A percentile compares a stretch with the other conserved stretches of the same genome.
Evolutionary conservation across 371 early-diverging fungal genomes (phyloP).

Genomic region (Circinella minor): DNA sequence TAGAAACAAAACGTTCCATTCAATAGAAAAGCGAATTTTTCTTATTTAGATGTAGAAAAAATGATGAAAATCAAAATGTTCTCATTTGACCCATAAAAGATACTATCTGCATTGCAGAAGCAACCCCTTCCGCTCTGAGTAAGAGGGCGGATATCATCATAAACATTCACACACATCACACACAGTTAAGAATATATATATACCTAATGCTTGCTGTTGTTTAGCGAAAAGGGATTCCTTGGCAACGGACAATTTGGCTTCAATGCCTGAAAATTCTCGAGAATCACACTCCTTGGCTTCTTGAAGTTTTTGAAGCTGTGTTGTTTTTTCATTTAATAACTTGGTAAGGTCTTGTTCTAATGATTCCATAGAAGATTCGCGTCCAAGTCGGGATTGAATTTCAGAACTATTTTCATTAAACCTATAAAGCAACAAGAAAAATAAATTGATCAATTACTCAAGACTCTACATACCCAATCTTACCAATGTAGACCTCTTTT

Average conservation of each 20-base stretch:
- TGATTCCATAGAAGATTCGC: conserved; percentile 29
- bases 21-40: too few relatives aligned
- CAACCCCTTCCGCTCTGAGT: too few relatives aligned
- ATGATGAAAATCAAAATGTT: not conserved
- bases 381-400: conserved; percentile 26
- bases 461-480: too few relatives aligned
- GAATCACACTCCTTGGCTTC: not conserved
- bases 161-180: too few relatives aligned
- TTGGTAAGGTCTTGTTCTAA: conserved; percentile 30
- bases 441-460: too few relatives aligned
- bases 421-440: conserved; percentile 2
- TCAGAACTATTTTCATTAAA: conserved; percentile 36
- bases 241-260: conserved; percentile 47
- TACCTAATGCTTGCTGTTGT: conserved; percentile 27
- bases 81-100: too few relatives aligned
- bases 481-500: too few relatives aligned
- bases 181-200: not conserved
- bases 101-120: too few relatives aligned
- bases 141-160: too few relatives aligned
- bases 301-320: conserved; percentile 13
- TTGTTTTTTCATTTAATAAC: not conserved
- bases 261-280: conserved; percentile 38
- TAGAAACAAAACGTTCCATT: too few relatives aligned
- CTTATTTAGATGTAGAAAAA: not conserved
- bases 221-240: conserved; percentile 21